Percentiles rank a stretch among this genome's conserved stretches.
phyloP scores from a whole-genome alignment of 2,329 filamentous ascomycete genomes.

The Xylaria polymorpha region DNA sequence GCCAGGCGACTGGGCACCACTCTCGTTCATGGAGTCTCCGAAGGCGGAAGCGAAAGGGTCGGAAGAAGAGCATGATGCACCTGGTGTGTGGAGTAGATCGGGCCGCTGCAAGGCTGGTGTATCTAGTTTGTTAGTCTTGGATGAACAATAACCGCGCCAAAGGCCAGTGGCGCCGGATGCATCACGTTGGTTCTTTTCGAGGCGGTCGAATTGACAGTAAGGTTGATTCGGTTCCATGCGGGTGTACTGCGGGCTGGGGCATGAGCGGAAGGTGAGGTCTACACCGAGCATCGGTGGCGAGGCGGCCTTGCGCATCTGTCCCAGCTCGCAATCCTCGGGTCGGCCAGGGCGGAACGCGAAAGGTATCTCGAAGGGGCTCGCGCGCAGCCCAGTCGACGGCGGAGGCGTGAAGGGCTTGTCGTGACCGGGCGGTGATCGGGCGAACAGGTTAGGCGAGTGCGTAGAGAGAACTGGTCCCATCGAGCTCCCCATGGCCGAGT shows the following conservation, averaged over 20 bases:
- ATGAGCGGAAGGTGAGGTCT: conserved; percentile 83
- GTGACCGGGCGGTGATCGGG: conserved; percentile 39
- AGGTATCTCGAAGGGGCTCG: conserved; percentile 57
- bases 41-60: conserved; percentile 60
- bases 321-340: conserved; percentile 55
- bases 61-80: conserved; percentile 54
- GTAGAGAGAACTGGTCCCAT: conserved; percentile 43
- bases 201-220: conserved; percentile 56
- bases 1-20: conserved; percentile 53
- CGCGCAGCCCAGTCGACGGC: conserved; percentile 56
- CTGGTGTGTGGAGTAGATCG: conserved; percentile 63
- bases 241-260: conserved; percentile 84
- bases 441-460: conserved; percentile 43
- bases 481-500: conserved; percentile 43
- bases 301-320: conserved; percentile 63
- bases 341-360: conserved; percentile 57
- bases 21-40: conserved; percentile 53
- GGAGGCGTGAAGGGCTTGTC: conserved; percentile 42
- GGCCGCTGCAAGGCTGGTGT: conserved; percentile 59
- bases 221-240: conserved; percentile 83
- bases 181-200: conserved; percentile 64
- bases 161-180: conserved; percentile 71
- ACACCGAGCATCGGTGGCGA: conserved; percentile 89
- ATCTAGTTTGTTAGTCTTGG: conserved; percentile 52
- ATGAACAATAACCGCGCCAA: conserved; percentile 79